Evolutionary conservation across 2,329 filamentous ascomycete genomes (phyloP).

Genomic region (Penicillium sp.): DNA sequence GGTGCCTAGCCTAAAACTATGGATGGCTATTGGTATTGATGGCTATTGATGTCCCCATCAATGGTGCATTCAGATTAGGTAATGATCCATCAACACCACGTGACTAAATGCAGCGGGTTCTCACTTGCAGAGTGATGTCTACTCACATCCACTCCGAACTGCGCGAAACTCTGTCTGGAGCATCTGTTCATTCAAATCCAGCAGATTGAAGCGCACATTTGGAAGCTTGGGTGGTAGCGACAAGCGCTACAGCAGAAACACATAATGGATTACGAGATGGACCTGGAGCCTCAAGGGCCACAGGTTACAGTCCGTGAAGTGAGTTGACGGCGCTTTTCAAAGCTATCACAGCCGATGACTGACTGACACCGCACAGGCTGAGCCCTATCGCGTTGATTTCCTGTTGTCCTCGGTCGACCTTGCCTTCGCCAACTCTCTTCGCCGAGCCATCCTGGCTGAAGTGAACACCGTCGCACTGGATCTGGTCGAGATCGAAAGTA

Average conservation of each 20-base stretch:
- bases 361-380: conserved; percentile 53
- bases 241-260: conserved; percentile 22
- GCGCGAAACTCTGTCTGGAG: background rate
- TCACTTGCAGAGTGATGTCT: no score
- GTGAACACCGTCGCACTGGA: conserved; percentile 94
- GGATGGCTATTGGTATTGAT: no score
- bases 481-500: conserved; percentile 83
- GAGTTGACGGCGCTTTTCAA: background rate
- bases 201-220: conserved; percentile 4
- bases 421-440: conserved; percentile 85
- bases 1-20: no score
- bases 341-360: background rate
- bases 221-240: conserved; percentile 19
- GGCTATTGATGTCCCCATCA: no score
- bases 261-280: conserved; percentile 45
- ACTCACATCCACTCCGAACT: background rate
- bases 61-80: no score
- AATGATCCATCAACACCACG: no score
- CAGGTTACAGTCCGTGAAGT: conserved; percentile 48
- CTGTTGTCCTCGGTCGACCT: conserved; percentile 84
- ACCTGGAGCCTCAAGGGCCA: conserved; percentile 45
- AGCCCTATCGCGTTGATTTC: conserved; percentile 79
- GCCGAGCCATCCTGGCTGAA: conserved; percentile 85
- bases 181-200: background rate
- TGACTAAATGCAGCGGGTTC: no score